Percentiles rank a stretch among this genome's conserved stretches.
These are phyloP conservation scores for Poronia punctata DNA, from an alignment of 495 filamentous ascomycete genomes.

Conservation along the genomic window DNA sequence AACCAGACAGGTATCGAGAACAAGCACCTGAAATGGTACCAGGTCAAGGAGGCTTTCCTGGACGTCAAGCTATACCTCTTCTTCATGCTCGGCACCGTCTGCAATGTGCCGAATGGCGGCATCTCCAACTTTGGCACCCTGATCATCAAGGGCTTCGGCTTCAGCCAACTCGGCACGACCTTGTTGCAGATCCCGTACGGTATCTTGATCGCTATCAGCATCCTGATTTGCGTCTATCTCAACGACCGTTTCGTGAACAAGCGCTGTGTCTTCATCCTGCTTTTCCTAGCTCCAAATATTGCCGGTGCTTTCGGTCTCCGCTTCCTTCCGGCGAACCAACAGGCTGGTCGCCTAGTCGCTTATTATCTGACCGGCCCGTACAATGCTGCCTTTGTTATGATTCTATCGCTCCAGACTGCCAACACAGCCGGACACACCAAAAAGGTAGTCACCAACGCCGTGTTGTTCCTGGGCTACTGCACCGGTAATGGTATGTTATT, in stretches of 20 bases:
- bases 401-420: constrained; percentile 48
- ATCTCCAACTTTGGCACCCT: constrained; percentile 57
- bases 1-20: constrained; percentile 30
- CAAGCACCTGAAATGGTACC: constrained; percentile 48
- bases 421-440: constrained; percentile 48
- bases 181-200: constrained; percentile 55
- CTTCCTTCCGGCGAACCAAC: constrained; percentile 39
- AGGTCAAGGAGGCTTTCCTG: constrained; percentile 48
- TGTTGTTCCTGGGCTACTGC: constrained; percentile 43
- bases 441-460: constrained; percentile 54
- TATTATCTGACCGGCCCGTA: constrained; percentile 45
- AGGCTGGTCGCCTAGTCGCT: constrained; percentile 46
- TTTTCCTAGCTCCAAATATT: constrained; percentile 51
- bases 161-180: constrained; percentile 41
- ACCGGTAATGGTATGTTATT: constrained; percentile 13
- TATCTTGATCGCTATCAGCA: constrained; percentile 48
- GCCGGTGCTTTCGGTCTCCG: constrained; percentile 47
- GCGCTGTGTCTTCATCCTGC: constrained; percentile 47
- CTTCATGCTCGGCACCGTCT: constrained; percentile 44
- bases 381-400: constrained; percentile 53
- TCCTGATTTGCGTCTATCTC: constrained; percentile 49
- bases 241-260: constrained; percentile 52
- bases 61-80: constrained; percentile 57
- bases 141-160: constrained; percentile 58
- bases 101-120: constrained; percentile 46